Evolutionary conservation across 2,329 filamentous ascomycete genomes (phyloP).

Genomic region (Botrytis elliptica): DNA sequence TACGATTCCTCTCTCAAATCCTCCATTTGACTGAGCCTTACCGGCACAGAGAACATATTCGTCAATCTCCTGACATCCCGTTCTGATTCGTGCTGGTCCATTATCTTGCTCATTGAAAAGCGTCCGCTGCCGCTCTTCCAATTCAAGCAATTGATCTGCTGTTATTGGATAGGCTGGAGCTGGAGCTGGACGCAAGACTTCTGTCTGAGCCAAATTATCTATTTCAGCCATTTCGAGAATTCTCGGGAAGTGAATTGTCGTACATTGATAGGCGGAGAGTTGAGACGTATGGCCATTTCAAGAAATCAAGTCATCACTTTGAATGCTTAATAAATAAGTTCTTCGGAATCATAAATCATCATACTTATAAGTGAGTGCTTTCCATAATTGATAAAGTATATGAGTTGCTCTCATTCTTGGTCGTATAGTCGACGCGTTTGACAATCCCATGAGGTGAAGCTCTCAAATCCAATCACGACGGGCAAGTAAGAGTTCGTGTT

Average conservation of each 20-base stretch:
- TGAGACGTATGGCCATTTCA: background rate
- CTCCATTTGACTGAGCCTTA: conserved; percentile 21
- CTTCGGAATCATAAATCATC: background rate
- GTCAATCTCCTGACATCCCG: conserved; percentile 30
- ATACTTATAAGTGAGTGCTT: background rate
- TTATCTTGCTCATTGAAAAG: conserved; percentile 24
- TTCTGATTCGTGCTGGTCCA: conserved; percentile 24
- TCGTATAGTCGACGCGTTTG: background rate
- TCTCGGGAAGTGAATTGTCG: too few relatives aligned
- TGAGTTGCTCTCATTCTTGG: background rate
- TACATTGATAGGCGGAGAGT: background rate
- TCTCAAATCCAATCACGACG: background rate
- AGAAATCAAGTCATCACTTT: background rate
- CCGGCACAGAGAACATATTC: conserved; percentile 30
- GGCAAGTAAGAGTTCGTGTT: background rate
- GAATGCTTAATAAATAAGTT: background rate
- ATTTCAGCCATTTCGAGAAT: conserved; percentile 26
- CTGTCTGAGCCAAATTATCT: conserved; percentile 15
- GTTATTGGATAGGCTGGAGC: conserved; percentile 28
- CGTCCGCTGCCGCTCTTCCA: conserved; percentile 29
- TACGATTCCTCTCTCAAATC: conserved; percentile 32
- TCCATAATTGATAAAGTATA: background rate
- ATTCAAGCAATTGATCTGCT: conserved; percentile 31
- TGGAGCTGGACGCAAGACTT: conserved; percentile 27
- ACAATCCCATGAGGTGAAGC: background rate